Evolutionary conservation across 495 filamentous ascomycete genomes (phyloP).

Genomic region (Daldinia childiae): DNA sequence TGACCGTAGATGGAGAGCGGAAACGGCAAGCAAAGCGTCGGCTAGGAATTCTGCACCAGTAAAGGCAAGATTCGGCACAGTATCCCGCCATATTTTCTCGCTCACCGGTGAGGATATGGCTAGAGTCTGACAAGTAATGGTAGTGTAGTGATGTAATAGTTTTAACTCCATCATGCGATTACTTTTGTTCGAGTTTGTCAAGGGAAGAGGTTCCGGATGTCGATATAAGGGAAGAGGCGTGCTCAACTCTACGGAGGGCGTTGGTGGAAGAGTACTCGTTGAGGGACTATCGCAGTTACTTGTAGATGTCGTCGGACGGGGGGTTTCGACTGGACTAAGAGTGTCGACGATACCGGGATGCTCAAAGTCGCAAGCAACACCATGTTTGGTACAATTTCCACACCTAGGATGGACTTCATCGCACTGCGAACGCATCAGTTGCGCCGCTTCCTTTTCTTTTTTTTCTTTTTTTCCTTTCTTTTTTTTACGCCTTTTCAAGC

Average conservation of each 20-base stretch:
- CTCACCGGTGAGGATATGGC: constrained; percentile 58
- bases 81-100: constrained; percentile 62
- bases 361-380: constrained; percentile 70
- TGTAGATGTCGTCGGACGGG: constrained; percentile 47
- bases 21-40: constrained; percentile 65
- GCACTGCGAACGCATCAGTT: constrained; percentile 55
- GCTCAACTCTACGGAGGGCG: constrained; percentile 31
- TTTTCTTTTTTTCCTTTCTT: not conserved
- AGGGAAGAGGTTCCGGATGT: constrained; percentile 48
- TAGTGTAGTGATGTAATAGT: constrained; percentile 65
- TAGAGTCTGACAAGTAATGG: constrained; percentile 62
- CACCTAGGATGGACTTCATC: constrained; percentile 70
- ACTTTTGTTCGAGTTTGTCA: constrained; percentile 49
- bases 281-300: constrained; percentile 47
- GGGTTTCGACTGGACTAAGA: constrained; percentile 40
- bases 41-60: constrained; percentile 61
- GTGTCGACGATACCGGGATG: constrained; percentile 52
- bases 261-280: constrained; percentile 42
- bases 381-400: constrained; percentile 71
- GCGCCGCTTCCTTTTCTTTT: constrained; percentile 17
- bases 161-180: constrained; percentile 62
- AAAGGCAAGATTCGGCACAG: constrained; percentile 64
- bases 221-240: constrained; percentile 50
- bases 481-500: not conserved
- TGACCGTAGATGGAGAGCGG: constrained; percentile 63